A percentile compares a stretch with the other conserved stretches of the same genome.
Conservation (phyloP, 805 yeast species). For the Yamadazyma phyllophila region DNA sequence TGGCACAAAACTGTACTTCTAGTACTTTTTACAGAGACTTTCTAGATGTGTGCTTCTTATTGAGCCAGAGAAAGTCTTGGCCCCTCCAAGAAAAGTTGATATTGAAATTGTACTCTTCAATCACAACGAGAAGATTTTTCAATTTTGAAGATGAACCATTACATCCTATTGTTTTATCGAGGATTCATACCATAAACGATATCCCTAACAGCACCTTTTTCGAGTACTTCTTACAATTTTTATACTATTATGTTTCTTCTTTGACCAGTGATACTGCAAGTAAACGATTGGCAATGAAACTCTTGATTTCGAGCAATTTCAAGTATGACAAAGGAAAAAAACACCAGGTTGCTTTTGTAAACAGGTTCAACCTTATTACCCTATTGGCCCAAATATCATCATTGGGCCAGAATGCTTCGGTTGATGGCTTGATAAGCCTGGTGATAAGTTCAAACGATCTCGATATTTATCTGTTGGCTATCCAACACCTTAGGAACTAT, state of each 20-base stretch:
- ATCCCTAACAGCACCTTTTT: constrained; percentile 30
- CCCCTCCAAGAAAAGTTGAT: constrained; percentile 27
- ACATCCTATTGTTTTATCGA: constrained; percentile 16
- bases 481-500: constrained; percentile 20
- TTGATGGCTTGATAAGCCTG: constrained; percentile 24
- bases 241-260: constrained; percentile 31
- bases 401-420: constrained; percentile 30
- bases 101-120: constrained; percentile 24
- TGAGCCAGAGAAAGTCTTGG: constrained; percentile 21
- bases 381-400: constrained; percentile 34
- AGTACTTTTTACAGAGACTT: constrained; percentile 24
- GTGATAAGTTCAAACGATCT: constrained; percentile 23
- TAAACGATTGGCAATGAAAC: constrained; percentile 32
- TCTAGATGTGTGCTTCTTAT: constrained; percentile 25
- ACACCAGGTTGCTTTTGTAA: constrained; percentile 32
- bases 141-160: constrained; percentile 37
- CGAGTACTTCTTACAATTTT: constrained; percentile 35
- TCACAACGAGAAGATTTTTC: constrained; percentile 32
- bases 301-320: constrained; percentile 38
- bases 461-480: constrained; percentile 21
- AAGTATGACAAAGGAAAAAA: constrained; percentile 25
- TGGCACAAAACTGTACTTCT: constrained; percentile 12
- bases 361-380: constrained; percentile 35
- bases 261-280: constrained; percentile 20
- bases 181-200: constrained; percentile 23